Percentiles rank a stretch among this genome's conserved stretches.
Evolutionary conservation across 169 alveolate genomes (phyloP).

Genomic region (Theileria annulata): DNA sequence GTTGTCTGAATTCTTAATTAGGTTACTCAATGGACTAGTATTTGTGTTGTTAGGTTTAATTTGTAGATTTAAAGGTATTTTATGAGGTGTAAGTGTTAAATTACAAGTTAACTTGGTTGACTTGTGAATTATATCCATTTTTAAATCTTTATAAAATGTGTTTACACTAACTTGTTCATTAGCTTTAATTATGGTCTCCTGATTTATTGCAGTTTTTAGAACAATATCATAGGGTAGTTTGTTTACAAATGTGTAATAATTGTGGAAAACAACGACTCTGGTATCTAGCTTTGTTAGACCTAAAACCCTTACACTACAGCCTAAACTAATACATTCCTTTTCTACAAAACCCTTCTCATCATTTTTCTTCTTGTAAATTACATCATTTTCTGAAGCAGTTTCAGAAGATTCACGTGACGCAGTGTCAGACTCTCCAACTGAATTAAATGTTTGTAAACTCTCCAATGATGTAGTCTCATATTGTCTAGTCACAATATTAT

Average conservation of each 20-base stretch:
- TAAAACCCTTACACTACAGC: conserved; percentile 79
- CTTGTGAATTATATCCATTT: not conserved
- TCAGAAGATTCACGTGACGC: not conserved
- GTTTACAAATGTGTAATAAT: conserved; percentile 76
- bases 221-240: conserved; percentile 76
- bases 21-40: conserved; percentile 74
- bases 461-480: not conserved
- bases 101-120: conserved; percentile 64
- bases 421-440: not conserved
- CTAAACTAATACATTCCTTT: conserved; percentile 31
- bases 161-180: conserved; percentile 17
- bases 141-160: conserved; percentile 5
- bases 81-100: conserved; percentile 54
- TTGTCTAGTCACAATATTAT: not conserved
- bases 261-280: conserved; percentile 77
- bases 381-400: conserved; percentile 10
- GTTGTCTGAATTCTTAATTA: conserved; percentile 57
- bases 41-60: conserved; percentile 63
- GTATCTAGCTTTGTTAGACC: conserved; percentile 76
- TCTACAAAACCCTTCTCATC: not conserved
- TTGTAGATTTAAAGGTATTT: conserved; percentile 63
- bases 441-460: not conserved
- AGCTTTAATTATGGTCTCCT: conserved; percentile 12
- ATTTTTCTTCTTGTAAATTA: not conserved
- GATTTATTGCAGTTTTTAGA: conserved; percentile 27